Evolutionary conservation across 768 basidiomycete species (phyloP).

Genomic region (Podaxis sp.): DNA sequence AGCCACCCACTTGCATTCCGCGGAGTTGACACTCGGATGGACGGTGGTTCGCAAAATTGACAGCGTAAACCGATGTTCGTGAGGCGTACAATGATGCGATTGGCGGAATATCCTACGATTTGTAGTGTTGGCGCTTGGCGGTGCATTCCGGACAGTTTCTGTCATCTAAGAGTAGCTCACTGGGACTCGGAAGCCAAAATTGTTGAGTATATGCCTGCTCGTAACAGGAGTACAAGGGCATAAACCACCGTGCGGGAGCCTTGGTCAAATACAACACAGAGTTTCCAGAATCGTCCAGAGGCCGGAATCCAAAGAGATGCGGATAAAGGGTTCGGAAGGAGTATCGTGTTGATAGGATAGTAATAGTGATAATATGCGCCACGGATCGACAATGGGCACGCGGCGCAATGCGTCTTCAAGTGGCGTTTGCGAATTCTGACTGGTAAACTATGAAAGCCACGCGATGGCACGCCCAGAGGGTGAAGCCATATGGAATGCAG

Average conservation of each 20-base stretch:
- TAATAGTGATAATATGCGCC: neutral
- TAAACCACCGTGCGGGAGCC: neutral
- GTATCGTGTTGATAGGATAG: neutral
- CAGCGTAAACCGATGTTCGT: neutral
- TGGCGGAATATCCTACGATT: neutral
- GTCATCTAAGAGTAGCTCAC: constrained; percentile 14
- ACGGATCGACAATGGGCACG: constrained; percentile 14
- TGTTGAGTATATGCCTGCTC: neutral
- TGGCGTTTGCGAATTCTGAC: constrained; percentile 10
- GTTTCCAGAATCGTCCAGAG: neutral
- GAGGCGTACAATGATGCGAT: neutral
- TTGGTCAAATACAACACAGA: neutral
- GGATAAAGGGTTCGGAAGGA: neutral
- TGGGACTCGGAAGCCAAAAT: constrained; percentile 11
- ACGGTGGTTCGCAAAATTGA: neutral
- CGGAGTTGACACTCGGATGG: constrained; percentile 5
- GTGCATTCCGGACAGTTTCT: constrained; percentile 13
- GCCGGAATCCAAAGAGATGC: neutral
- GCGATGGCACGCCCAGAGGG: constrained; percentile 4
- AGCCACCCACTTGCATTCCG: constrained; percentile 8
- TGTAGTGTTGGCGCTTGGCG: neutral
- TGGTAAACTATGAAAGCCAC: constrained; percentile 7
- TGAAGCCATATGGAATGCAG: neutral
- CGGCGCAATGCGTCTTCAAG: constrained; percentile 12
- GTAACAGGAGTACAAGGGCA: neutral